Evolutionary conservation across 441 rosid species (phyloP).

Genomic region (Flueggea neowawraea): DNA sequence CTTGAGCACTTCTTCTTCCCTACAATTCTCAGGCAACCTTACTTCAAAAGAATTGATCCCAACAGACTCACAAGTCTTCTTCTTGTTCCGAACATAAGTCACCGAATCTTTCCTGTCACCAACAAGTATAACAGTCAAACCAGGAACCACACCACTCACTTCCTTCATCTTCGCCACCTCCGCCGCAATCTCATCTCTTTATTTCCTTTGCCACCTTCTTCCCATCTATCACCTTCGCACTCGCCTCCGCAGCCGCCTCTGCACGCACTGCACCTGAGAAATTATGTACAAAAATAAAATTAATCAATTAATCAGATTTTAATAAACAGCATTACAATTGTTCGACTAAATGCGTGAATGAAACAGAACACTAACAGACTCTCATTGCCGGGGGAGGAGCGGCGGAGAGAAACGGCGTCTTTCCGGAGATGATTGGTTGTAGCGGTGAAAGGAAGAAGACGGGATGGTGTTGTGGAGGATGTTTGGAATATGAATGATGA

Average conservation of each 20-base stretch:
- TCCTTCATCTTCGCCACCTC: conserved; percentile 81
- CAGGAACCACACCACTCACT: conserved; percentile 62
- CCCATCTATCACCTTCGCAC: conserved; percentile 75
- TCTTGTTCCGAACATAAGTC: conserved; percentile 85
- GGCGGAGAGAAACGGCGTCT: too few species aligned
- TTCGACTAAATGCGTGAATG: too few species aligned
- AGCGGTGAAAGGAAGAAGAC: too few species aligned
- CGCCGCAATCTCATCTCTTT: conserved; percentile 56
- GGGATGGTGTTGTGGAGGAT: too few species aligned
- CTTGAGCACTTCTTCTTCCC: conserved; percentile 64
- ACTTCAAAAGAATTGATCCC: conserved; percentile 53
- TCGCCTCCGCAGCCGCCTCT: conserved; percentile 28
- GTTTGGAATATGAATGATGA: too few species aligned
- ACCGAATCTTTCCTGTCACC: conserved; percentile 87
- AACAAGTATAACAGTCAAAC: conserved; percentile 82
- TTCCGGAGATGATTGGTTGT: too few species aligned
- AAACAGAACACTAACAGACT: too few species aligned
- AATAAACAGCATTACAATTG: too few species aligned
- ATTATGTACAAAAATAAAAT: too few species aligned
- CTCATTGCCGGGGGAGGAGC: too few species aligned
- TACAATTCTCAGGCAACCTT: conserved; percentile 44
- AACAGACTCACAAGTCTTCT: conserved; percentile 83
- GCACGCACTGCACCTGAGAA: conserved; percentile 8
- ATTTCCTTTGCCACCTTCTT: conserved; percentile 65
- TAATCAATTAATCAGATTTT: too few species aligned